phyloP scores from a whole-genome alignment of 2,329 filamentous ascomycete genomes.

The Neoscytalidium dimidiatum region DNA sequence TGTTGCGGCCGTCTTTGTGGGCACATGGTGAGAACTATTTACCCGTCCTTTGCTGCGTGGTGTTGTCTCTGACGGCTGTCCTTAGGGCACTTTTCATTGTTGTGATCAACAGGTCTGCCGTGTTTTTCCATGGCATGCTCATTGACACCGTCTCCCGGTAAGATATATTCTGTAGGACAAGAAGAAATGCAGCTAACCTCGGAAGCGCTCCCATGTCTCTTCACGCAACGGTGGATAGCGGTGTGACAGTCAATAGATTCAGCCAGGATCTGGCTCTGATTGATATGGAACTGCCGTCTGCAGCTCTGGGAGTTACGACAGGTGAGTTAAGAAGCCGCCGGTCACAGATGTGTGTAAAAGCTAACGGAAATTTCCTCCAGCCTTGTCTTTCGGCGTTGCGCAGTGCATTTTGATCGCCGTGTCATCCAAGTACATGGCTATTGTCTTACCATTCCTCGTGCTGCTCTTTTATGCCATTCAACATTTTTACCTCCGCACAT shows the following conservation, averaged over 20 bases:
- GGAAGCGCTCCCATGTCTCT: slow-evolving; percentile 43
- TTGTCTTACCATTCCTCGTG: slow-evolving; percentile 39
- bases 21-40: not conserved
- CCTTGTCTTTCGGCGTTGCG: not conserved
- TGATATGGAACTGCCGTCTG: slow-evolving; percentile 45
- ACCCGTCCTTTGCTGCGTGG: not conserved
- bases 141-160: slow-evolving; percentile 52
- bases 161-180: not conserved
- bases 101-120: slow-evolving; percentile 57
- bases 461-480: slow-evolving; percentile 45
- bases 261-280: slow-evolving; percentile 50
- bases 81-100: slow-evolving; percentile 52
- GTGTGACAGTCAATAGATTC: slow-evolving; percentile 49
- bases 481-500: slow-evolving; percentile 50
- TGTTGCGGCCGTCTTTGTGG: slow-evolving; percentile 16
- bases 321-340: not conserved
- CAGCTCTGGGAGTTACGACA: slow-evolving; percentile 35
- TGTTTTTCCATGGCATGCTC: slow-evolving; percentile 51
- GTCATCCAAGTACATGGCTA: slow-evolving; percentile 42
- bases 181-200: not conserved
- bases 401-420: slow-evolving; percentile 37
- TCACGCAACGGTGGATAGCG: slow-evolving; percentile 47
- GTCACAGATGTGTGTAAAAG: not conserved
- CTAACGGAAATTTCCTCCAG: not conserved
- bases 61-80: not conserved